A percentile compares a stretch with the other conserved stretches of the same genome.
phyloP scores from a whole-genome alignment of 1,284 basidiomycete genomes.

The Pisolithus thermaeus region DNA sequence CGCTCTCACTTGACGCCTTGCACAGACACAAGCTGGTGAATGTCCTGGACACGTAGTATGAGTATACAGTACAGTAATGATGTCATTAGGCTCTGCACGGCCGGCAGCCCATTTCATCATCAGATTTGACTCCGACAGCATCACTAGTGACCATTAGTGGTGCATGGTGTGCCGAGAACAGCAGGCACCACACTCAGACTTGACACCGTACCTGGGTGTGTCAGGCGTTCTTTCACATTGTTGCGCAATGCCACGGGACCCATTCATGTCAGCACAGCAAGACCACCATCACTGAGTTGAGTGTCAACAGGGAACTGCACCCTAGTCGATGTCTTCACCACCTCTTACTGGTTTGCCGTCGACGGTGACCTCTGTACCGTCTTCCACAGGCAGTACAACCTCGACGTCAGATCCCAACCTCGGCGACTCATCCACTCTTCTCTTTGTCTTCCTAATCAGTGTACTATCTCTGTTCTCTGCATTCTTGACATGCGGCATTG shows the following conservation, averaged over 20 bases:
- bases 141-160: no score
- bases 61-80: no score
- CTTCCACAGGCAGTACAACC: neutral
- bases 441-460: conserved; percentile 29
- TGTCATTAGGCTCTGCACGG: no score
- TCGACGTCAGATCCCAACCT: neutral
- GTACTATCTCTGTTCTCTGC: conserved; percentile 25
- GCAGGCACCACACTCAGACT: no score
- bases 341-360: conserved; percentile 2
- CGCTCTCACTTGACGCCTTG: neutral
- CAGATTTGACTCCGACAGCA: no score
- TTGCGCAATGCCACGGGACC: no score
- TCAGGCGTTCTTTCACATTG: no score
- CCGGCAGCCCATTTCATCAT: no score
- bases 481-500: conserved; percentile 25
- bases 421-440: conserved; percentile 19
- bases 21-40: conserved; percentile 19
- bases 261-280: no score
- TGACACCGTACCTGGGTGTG: no score
- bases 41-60: neutral
- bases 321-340: conserved; percentile 19
- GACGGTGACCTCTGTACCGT: conserved; percentile 3
- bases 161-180: no score
- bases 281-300: neutral
- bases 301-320: neutral